Percentiles rank a stretch among this genome's conserved stretches.
phyloP scores from a whole-genome alignment of 768 basidiomycete genomes.

The Chalciporus piperatus region DNA sequence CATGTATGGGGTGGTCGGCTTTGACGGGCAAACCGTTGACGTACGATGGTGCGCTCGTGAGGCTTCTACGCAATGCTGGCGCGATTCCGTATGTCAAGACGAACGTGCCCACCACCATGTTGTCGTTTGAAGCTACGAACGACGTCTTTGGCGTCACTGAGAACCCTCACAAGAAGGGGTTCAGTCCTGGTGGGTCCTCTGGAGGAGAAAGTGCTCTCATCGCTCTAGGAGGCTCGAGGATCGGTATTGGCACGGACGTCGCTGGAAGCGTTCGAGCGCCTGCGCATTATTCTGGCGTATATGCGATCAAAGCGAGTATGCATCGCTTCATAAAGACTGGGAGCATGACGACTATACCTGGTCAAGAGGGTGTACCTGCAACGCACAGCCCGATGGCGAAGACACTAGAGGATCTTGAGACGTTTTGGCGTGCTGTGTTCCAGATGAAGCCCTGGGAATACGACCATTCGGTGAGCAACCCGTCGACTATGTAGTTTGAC shows the following conservation, averaged over 20 bases:
- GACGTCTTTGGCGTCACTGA: slow-evolving; percentile 58
- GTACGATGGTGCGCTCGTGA: slow-evolving; percentile 49
- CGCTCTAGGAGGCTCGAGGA: slow-evolving; percentile 55
- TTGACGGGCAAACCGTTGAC: slow-evolving; percentile 43
- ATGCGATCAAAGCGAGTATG: slow-evolving; percentile 55
- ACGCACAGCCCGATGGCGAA: slow-evolving; percentile 60
- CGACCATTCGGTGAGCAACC: slow-evolving; percentile 45
- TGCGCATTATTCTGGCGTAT: slow-evolving; percentile 64
- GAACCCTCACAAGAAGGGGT: slow-evolving; percentile 56
- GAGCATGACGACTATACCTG: slow-evolving; percentile 43
- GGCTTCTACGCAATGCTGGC: slow-evolving; percentile 56
- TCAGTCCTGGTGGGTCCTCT: slow-evolving; percentile 63
- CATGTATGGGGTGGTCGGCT: slow-evolving; percentile 58
- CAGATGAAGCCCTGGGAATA: slow-evolving; percentile 64
- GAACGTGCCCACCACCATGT: slow-evolving; percentile 56
- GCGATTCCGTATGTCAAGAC: slow-evolving; percentile 69
- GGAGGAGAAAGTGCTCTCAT: slow-evolving; percentile 68
- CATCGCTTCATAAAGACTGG: slow-evolving; percentile 58
- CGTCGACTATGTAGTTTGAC: not conserved
- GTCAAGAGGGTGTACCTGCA: slow-evolving; percentile 55
- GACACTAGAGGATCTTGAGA: slow-evolving; percentile 58
- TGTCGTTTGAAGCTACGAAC: slow-evolving; percentile 56
- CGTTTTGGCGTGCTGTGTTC: slow-evolving; percentile 64
- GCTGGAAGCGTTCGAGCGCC: slow-evolving; percentile 68
- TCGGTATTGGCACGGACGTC: slow-evolving; percentile 68